phyloP scores from a whole-genome alignment of 805 yeast species.

The Metschnikowia lunata region DNA sequence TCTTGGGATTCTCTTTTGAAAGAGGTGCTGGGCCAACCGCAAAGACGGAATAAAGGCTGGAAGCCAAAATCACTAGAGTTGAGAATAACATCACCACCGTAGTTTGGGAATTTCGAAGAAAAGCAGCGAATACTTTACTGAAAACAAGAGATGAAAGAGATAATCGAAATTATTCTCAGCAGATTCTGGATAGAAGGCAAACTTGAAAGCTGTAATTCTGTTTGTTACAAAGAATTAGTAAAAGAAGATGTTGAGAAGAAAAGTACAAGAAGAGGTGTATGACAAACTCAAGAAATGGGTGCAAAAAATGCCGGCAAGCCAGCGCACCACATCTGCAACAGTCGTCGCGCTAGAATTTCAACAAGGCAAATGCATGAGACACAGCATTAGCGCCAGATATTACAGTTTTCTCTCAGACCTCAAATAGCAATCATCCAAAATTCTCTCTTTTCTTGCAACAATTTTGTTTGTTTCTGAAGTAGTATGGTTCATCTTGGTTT shows the following conservation, averaged over 20 bases:
- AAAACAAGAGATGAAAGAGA: too few relatives aligned
- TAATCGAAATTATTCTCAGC: too few relatives aligned
- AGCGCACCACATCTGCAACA: too few relatives aligned
- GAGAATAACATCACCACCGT: not conserved
- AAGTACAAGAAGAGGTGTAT: not conserved
- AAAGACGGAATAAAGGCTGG: slow-evolving; percentile 1
- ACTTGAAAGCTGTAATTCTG: not conserved
- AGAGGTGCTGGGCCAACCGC: slow-evolving; percentile 47
- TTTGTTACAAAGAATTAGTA: not conserved
- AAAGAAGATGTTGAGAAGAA: not conserved
- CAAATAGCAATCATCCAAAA: too few relatives aligned
- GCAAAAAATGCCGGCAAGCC: too few relatives aligned
- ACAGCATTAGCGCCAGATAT: too few relatives aligned
- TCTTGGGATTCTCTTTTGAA: slow-evolving; percentile 45
- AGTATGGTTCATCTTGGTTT: too few relatives aligned
- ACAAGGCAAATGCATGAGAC: too few relatives aligned
- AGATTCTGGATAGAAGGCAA: not conserved
- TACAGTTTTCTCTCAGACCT: too few relatives aligned
- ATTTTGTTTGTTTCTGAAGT: too few relatives aligned
- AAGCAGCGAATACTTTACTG: not conserved
- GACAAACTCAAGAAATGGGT: slow-evolving; percentile 7
- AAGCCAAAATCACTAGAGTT: slow-evolving; percentile 1
- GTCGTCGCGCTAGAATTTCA: too few relatives aligned
- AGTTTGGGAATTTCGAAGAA: not conserved
- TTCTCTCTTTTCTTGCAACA: too few relatives aligned